phyloP scores from a whole-genome alignment of 768 basidiomycete genomes.

The Hypsizygus marmoreus region DNA sequence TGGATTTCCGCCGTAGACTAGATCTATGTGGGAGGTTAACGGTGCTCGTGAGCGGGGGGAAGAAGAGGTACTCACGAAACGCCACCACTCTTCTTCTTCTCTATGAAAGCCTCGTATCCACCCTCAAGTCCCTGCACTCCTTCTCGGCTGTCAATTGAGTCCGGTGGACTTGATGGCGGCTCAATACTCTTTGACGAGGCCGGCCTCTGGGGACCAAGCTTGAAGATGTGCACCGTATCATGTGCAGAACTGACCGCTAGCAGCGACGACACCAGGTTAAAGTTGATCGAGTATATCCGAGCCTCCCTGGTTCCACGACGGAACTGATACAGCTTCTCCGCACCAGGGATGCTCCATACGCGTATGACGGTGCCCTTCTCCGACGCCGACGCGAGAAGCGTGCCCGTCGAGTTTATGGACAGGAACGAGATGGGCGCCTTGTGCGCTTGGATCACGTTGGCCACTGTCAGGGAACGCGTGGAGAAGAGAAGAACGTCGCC shows the following conservation, averaged over 20 bases:
- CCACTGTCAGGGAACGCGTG: slow-evolving; percentile 85
- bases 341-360: slow-evolving; percentile 88
- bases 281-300: slow-evolving; percentile 77
- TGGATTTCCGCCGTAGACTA: slow-evolving; percentile 64
- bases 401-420: slow-evolving; percentile 83
- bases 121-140: slow-evolving; percentile 63
- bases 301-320: slow-evolving; percentile 86
- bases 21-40: slow-evolving; percentile 29
- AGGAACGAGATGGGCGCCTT: slow-evolving; percentile 90
- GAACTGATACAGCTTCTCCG: slow-evolving; percentile 96
- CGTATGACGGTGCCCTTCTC: slow-evolving; percentile 98
- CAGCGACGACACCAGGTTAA: slow-evolving; percentile 82
- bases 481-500: slow-evolving; percentile 96
- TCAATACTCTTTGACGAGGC: slow-evolving; percentile 15
- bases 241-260: slow-evolving; percentile 90
- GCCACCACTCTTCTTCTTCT: slow-evolving; percentile 66
- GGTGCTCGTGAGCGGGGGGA: background rate
- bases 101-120: slow-evolving; percentile 86
- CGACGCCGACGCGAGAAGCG: slow-evolving; percentile 88
- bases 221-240: slow-evolving; percentile 97
- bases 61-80: slow-evolving; percentile 50
- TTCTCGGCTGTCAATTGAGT: slow-evolving; percentile 48
- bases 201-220: slow-evolving; percentile 49
- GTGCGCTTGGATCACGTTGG: slow-evolving; percentile 97
- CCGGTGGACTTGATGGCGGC: slow-evolving; percentile 58